These are phyloP conservation scores for Gloeopeniophorella convolvens DNA, from an alignment of 768 basidiomycete genomes.

Conservation along the genomic window DNA sequence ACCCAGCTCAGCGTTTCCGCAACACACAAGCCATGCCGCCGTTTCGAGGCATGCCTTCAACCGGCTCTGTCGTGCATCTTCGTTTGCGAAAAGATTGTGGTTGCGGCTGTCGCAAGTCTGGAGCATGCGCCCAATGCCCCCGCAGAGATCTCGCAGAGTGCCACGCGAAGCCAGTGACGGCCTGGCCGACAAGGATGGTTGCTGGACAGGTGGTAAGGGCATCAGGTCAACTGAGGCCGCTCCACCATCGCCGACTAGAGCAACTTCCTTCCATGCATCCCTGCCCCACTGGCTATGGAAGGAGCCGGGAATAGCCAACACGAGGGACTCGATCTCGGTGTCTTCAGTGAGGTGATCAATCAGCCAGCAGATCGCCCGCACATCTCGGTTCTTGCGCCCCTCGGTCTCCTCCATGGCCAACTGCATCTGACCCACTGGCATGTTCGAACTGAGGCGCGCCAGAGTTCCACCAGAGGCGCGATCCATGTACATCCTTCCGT, in stretches of 20 bases:
- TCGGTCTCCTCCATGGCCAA: constrained; percentile 2
- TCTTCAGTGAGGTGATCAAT: neutral
- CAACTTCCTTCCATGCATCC: constrained; percentile 1
- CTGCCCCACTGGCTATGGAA: constrained; percentile 5
- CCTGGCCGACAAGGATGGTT: neutral
- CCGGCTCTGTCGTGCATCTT: neutral
- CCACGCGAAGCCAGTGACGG: too few relatives aligned
- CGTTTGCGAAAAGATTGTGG: neutral
- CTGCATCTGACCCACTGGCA: neutral
- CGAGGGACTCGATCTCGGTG: neutral
- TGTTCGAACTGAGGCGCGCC: neutral
- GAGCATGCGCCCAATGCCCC: neutral
- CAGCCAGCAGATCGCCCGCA: constrained; percentile 1
- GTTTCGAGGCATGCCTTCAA: neutral
- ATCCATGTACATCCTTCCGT: neutral
- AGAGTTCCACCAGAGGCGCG: neutral
- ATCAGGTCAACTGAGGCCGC: neutral
- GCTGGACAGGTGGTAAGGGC: too few relatives aligned
- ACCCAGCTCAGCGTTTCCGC: neutral
- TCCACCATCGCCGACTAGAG: neutral
- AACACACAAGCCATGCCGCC: neutral
- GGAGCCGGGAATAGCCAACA: constrained; percentile 4
- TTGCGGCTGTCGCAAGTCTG: neutral
- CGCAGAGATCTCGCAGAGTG: too few relatives aligned
- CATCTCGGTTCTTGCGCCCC: neutral